A percentile compares a stretch with the other conserved stretches of the same genome.
Conservation (phyloP, 495 filamentous ascomycete genomes). For the Filosporella fistucella region DNA sequence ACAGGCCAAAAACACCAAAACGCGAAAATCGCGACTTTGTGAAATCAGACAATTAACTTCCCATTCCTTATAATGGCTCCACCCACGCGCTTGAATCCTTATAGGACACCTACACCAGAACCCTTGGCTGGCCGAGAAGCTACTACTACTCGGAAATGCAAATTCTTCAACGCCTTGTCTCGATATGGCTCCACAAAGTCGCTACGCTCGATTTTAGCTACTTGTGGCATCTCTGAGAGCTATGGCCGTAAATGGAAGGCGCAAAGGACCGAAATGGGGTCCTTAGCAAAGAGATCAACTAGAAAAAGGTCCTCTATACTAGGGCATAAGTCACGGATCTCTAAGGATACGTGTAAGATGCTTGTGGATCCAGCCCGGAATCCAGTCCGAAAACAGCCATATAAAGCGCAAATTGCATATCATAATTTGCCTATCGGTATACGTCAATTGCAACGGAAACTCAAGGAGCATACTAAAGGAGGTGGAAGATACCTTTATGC, state of each 20-base stretch:
- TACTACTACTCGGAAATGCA: constrained; percentile 3
- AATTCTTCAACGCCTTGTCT: constrained; percentile 3
- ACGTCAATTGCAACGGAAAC: constrained; percentile 9
- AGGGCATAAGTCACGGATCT: not conserved
- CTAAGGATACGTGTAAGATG: constrained; percentile 1
- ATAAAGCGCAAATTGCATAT: constrained; percentile 5
- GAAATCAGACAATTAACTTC: too few relatives aligned
- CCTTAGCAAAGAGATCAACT: not conserved
- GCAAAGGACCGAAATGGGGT: not conserved
- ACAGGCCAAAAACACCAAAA: too few relatives aligned
- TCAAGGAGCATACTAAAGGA: too few relatives aligned
- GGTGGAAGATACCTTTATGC: constrained; percentile 5
- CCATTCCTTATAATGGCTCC: too few relatives aligned
- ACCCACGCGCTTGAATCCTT: constrained; percentile 7
- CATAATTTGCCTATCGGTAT: constrained; percentile 2
- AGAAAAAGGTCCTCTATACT: not conserved
- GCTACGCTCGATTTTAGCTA: not conserved
- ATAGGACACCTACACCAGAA: constrained; percentile 2
- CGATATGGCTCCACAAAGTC: not conserved
- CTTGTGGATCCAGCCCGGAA: constrained; percentile 5
- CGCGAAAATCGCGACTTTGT: too few relatives aligned
- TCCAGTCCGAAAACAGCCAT: constrained; percentile 5
- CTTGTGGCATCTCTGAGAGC: not conserved
- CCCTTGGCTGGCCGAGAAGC: constrained; percentile 4
- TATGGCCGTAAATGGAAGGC: not conserved